Base-by-base conservation (phyloP, 768 basidiomycete species). In the Naganishia kalamii region DNA sequence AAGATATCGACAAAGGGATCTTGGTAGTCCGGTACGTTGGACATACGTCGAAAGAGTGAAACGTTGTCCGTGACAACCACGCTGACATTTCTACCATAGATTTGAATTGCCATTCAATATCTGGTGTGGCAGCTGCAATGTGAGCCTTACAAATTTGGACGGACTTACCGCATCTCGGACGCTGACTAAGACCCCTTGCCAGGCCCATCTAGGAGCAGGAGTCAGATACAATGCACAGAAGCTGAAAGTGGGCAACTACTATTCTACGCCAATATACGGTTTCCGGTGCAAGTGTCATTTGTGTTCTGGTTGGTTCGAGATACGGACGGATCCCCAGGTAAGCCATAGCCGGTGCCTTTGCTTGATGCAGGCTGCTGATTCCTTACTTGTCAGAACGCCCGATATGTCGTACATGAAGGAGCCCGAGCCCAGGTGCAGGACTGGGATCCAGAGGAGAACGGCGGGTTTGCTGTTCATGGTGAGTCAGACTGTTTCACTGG, bases 181-280 rank as follows among this genome's bases (percentile, higher is more conserved):
- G 21, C 40, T 63, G 10, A 61, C 29, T 32, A 23, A 27, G 44
- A 50, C 62, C 27, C 48, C 57, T 7, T 13, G 27, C 3, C 46
- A 77, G 70, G 88, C 88, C 70, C 96, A 98, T 80, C 90, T 99
- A 57, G 96, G 96, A 12, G 96, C 96, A 85, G 96, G 96, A 25
- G 96, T 99, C 1, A 89, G 96, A n/a, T 99, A 97, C 82, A 99
- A 99, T 70, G 96, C 96, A 0, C 93, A 98, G 79, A 99, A 99
- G 85, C 88, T 88, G 81, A 97, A 94, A 78, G 84, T 97, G 35
- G 96, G 96, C 15, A 86, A 84, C 65, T 99, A 99, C 79, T 92
- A 88, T 75, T 90, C 90, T 6, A 97, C 93, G 0, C 89, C 92
- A 11, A 97, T 99, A 62, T 98, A 81, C 75, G 89, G 87, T 6